Conservation (phyloP, 352 stramenopile genomes). For the Pythium sukuiense region DNA sequence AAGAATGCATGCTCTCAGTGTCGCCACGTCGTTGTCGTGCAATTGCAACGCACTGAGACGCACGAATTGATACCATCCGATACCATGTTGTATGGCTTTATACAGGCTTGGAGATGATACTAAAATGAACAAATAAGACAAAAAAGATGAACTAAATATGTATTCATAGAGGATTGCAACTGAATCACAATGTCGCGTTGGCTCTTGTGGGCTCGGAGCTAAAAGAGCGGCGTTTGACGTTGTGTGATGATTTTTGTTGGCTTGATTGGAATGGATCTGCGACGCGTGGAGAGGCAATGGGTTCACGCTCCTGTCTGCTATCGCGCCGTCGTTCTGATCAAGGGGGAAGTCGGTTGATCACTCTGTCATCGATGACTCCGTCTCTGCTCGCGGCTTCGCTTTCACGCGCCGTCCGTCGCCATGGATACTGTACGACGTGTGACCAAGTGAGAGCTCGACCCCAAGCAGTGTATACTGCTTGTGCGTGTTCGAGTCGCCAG, state of each 20-base stretch:
- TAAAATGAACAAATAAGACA: no score
- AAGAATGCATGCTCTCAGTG: background rate
- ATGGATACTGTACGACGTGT: background rate
- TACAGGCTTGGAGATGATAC: background rate
- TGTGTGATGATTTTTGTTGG: background rate
- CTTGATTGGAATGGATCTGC: background rate
- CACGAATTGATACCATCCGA: background rate
- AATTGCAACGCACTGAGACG: background rate
- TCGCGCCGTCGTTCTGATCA: background rate
- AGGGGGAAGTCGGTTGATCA: background rate
- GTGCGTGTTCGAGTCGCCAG: background rate
- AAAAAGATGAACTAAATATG: background rate
- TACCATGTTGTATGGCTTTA: background rate
- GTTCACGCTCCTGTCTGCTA: background rate
- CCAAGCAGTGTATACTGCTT: background rate
- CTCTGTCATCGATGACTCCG: background rate
- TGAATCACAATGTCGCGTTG: background rate
- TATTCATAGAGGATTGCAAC: background rate
- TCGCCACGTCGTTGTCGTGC: background rate
- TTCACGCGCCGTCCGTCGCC: background rate
- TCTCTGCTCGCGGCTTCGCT: background rate
- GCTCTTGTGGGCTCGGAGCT: background rate
- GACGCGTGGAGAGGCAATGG: background rate
- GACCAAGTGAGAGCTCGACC: background rate
- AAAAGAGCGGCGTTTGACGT: no score